Base-by-base conservation (phyloP, 1,284 basidiomycete genomes). In the Coriolopsis trogii region DNA sequence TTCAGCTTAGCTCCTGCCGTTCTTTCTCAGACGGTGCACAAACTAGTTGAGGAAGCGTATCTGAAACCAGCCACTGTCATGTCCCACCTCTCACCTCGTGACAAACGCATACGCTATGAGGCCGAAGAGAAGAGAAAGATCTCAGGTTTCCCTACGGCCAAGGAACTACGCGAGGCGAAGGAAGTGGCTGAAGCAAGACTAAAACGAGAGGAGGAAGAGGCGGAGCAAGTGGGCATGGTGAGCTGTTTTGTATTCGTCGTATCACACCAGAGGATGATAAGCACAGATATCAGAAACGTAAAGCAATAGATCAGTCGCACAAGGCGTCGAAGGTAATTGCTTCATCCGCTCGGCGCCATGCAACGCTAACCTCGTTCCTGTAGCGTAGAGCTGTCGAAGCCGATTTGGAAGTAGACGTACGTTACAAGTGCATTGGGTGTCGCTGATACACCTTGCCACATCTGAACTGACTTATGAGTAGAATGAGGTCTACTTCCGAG, bases 401-500 rank as follows among this genome's bases (percentile, higher is more conserved):
- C 30, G 81, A 85, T 31, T 68, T 77, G 20, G 46, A 55, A 38
- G 80, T 92, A 25, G 85, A 91, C 68, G 89, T 90, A 59, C 71
- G 83, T 70, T 34, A n/a, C n/a, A 4, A 30, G 28, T 16, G 13
- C n/a, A 13, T 34, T 4, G 13, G 6, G 33, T 16, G 10, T 3
- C 18, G 26, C 21, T 43, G 6, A 43, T 29, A 44, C 34, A 16
- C 9, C n/a, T 16, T 49, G 16, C 12, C 16, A 25, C n/a, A 31
- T 43, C 13, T 29, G 42, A 7, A 33, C n/a, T n/a, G n/a, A n/a
- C n/a, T n/a, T n/a, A n/a, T n/a, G n/a, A n/a, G n/a, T 53, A 94
- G 91, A 81, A 87, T 18, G 75, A 76, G 3, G 79, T 89, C 20
- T 88, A 88, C 70, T 89, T 95, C 66, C 84, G 89, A 39, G 81